Conservation (phyloP, 2,329 filamentous ascomycete species). For the Talaromyces sp. region DNA sequence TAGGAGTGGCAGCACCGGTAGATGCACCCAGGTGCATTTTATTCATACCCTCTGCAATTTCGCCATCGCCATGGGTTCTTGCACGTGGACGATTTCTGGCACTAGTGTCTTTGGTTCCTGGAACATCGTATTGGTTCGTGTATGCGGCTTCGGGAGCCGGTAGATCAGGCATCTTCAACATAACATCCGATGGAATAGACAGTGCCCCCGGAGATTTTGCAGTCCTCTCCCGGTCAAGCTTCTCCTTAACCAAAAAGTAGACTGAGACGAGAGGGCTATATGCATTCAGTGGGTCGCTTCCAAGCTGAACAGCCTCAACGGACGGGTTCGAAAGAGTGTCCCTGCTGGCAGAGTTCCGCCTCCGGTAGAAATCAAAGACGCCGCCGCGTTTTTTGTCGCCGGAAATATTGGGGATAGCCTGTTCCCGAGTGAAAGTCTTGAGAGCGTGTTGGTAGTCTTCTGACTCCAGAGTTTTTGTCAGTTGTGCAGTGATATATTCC, state of each 20-base stretch:
- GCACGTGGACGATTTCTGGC: conserved; percentile 78
- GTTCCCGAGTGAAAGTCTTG: conserved; percentile 63
- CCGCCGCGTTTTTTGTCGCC: conserved; percentile 78
- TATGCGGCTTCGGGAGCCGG: conserved; percentile 78
- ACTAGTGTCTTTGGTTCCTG: conserved; percentile 80
- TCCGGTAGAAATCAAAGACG: conserved; percentile 96
- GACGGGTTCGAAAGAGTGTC: conserved; percentile 84
- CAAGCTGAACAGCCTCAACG: conserved; percentile 74
- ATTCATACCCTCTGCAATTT: conserved; percentile 69
- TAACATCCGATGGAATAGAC: conserved; percentile 51
- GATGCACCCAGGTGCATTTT: conserved; percentile 54
- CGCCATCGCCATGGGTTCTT: conserved; percentile 91
- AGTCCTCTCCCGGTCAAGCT: conserved; percentile 70
- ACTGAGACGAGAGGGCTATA: conserved; percentile 89
- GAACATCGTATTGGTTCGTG: conserved; percentile 88
- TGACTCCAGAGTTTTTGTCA: conserved; percentile 82
- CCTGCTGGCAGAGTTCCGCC: conserved; percentile 82
- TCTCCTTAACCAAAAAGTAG: conserved; percentile 94
- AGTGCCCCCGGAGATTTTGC: conserved; percentile 57
- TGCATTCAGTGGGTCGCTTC: conserved; percentile 84
- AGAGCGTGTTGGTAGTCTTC: conserved; percentile 89
- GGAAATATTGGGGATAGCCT: conserved; percentile 54
- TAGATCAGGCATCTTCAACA: conserved; percentile 66
- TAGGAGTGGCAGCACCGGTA: conserved; percentile 42
- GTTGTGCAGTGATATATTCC: conserved; percentile 74